Evolutionary conservation across 306 rosid species (phyloP).

Genomic region (Vicia villosa): DNA sequence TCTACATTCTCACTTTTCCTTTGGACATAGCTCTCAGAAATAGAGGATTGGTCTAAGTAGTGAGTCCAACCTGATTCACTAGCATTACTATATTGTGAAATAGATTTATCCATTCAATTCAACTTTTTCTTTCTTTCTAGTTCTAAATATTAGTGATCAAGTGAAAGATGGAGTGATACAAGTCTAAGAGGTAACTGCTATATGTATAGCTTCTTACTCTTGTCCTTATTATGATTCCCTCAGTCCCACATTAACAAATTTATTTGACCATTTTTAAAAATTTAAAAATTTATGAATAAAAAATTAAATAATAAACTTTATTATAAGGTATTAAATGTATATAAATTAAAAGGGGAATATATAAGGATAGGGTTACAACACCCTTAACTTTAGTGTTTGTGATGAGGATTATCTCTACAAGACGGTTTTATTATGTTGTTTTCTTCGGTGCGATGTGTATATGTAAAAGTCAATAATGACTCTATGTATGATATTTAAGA

Average conservation of each 20-base stretch:
- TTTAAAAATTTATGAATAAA: neutral
- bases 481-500: no score
- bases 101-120: constrained; percentile 58
- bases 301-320: no score
- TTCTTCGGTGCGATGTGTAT: no score
- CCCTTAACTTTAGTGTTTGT: no score
- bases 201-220: constrained; percentile 20
- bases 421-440: no score
- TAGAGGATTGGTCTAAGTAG: constrained; percentile 70
- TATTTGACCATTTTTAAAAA: neutral
- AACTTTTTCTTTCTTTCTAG: constrained; percentile 20
- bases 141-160: constrained; percentile 32
- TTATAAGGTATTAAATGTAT: no score
- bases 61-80: constrained; percentile 96
- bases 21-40: constrained; percentile 47
- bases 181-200: constrained; percentile 18
- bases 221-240: constrained; percentile 22
- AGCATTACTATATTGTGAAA: constrained; percentile 61
- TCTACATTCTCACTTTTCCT: constrained; percentile 18
- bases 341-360: no score
- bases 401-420: no score
- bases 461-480: no score
- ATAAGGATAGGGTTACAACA: no score
- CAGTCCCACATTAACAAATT: neutral
- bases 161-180: constrained; percentile 21